A percentile compares a stretch with the other conserved stretches of the same genome.
phyloP scores from a whole-genome alignment of 2,329 filamentous ascomycete species.

The Pleomassaria siparia region DNA sequence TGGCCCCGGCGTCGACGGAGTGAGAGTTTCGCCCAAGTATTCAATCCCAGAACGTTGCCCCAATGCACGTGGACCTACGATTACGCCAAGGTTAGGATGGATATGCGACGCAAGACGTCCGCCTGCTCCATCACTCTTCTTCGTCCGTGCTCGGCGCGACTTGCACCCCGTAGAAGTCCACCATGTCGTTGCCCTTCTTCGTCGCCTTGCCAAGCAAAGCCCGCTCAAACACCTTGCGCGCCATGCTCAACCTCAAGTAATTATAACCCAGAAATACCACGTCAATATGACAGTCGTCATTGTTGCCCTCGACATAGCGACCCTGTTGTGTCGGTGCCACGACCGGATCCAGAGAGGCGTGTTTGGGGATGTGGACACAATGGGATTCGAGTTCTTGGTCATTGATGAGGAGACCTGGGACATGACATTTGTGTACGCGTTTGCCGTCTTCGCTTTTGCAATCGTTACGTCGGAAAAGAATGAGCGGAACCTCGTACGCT shows the following conservation, averaged over 20 bases:
- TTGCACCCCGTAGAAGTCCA: slow-evolving; percentile 1
- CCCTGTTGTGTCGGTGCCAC: not conserved
- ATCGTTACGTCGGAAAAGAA: not conserved
- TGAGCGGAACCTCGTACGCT: not conserved
- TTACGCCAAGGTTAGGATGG: not conserved
- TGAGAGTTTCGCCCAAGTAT: too few species aligned
- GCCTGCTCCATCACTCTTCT: not conserved
- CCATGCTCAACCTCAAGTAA: not conserved
- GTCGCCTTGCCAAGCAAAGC: not conserved
- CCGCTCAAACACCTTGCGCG: not conserved
- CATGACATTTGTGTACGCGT: not conserved
- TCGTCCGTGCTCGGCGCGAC: too few species aligned
- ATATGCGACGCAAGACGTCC: not conserved
- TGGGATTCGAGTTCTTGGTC: not conserved
- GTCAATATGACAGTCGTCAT: not conserved
- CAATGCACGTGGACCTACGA: slow-evolving; percentile 6
- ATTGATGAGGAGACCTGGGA: not conserved
- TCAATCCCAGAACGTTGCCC: too few species aligned
- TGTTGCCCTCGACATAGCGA: not conserved
- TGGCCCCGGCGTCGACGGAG: too few species aligned
- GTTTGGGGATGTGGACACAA: not conserved
- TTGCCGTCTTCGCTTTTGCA: not conserved
- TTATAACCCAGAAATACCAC: not conserved
- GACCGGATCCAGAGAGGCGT: not conserved
- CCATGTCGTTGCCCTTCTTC: not conserved